Evolutionary conservation across 176 grass and related monocot species (phyloP).

Genomic region (Aegilops speltoides): DNA sequence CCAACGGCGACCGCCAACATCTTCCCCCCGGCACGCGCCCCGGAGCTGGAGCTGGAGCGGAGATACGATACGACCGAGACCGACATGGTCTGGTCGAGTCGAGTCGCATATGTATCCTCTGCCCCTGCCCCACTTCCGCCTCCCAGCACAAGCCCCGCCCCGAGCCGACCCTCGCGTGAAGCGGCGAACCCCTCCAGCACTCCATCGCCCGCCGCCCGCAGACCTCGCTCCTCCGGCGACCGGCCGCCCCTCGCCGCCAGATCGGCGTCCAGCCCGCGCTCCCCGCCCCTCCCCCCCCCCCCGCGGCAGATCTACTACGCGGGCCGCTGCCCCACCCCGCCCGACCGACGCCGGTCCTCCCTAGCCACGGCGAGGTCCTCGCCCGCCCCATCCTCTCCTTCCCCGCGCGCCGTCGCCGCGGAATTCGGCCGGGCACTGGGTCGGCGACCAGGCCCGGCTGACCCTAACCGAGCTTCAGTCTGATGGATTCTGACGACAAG

Average conservation of each 20-base stretch:
- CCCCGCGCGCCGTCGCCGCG: neutral
- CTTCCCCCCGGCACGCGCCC: no score
- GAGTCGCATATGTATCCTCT: neutral
- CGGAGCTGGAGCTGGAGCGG: neutral
- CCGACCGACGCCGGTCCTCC: neutral
- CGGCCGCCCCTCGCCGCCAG: neutral
- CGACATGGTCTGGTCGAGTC: neutral
- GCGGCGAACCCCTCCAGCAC: neutral
- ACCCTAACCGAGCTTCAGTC: constrained; percentile 24
- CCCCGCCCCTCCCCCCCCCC: neutral
- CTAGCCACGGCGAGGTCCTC: neutral
- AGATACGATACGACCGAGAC: neutral
- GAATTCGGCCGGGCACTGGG: neutral
- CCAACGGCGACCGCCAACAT: no score
- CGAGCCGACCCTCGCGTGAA: neutral
- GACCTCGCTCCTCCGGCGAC: neutral
- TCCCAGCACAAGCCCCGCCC: neutral
- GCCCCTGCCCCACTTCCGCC: neutral
- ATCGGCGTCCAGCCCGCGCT: neutral
- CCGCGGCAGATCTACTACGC: neutral
- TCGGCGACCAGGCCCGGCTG: neutral
- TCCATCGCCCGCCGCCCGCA: neutral
- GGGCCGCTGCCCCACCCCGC: neutral
- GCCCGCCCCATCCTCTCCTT: neutral
- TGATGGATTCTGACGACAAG: constrained; percentile 63